Conservation (phyloP, 345 rosid genomes). For the Rhodamnia argentea region DNA sequence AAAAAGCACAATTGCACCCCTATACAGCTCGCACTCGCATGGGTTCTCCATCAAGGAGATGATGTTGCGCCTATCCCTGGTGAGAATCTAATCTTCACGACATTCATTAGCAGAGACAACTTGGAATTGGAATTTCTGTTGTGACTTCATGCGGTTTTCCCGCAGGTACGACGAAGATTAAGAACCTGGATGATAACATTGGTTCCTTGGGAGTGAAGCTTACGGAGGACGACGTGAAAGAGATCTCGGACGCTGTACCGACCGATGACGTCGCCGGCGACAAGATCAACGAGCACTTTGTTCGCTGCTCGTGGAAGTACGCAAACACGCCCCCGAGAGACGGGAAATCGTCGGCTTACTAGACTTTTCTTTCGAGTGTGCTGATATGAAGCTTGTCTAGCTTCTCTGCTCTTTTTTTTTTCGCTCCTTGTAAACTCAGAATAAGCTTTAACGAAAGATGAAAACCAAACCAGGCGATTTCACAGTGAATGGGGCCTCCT, state of each 20-base stretch:
- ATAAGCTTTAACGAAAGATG: background rate
- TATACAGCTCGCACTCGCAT: slow-evolving; percentile 29
- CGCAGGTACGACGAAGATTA: slow-evolving; percentile 38
- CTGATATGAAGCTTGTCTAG: no score
- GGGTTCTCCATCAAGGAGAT: slow-evolving; percentile 31
- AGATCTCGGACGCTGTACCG: slow-evolving; percentile 14
- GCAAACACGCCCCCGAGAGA: slow-evolving; percentile 15
- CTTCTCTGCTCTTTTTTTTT: background rate
- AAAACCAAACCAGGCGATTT: background rate
- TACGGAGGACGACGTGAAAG: slow-evolving; percentile 19
- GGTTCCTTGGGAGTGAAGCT: slow-evolving; percentile 30
- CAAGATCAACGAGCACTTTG: background rate
- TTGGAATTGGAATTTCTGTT: background rate
- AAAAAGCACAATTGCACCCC: slow-evolving; percentile 16
- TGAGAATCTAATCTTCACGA: background rate
- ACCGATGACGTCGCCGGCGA: slow-evolving; percentile 18
- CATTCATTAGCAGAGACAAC: background rate
- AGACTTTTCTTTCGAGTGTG: no score
- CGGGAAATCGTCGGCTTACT: background rate
- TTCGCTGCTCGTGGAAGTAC: slow-evolving; percentile 10
- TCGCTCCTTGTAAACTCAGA: background rate
- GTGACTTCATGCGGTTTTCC: background rate
- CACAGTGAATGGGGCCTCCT: background rate
- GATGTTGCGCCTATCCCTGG: slow-evolving; percentile 37
- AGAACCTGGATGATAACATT: slow-evolving; percentile 36